phyloP scores from a whole-genome alignment of 1,139 yeast species.

The Saccharomycopsis hybrid region DNA sequence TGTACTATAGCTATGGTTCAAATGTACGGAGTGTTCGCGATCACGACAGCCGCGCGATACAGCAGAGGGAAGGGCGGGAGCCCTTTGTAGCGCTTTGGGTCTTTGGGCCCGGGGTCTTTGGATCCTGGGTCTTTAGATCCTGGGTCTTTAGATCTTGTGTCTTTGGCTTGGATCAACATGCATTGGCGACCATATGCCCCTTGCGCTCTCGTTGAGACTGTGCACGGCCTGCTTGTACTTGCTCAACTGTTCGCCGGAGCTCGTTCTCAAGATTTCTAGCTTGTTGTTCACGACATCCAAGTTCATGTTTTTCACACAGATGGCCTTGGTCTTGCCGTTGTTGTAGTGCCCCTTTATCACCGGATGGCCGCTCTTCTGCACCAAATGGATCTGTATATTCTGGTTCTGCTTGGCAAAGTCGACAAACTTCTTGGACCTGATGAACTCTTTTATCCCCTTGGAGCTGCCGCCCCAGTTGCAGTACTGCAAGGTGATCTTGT shows the following conservation, averaged over 20 bases:
- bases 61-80: no score
- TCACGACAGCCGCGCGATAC: no score
- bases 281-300: constrained; percentile 47
- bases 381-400: constrained; percentile 63
- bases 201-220: constrained; percentile 73
- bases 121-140: no score
- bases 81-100: no score
- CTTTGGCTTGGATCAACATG: constrained; percentile 67
- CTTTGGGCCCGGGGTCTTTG: no score
- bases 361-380: constrained; percentile 79
- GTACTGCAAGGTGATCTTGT: constrained; percentile 63
- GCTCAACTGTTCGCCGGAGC: constrained; percentile 52
- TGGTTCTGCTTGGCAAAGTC: constrained; percentile 54
- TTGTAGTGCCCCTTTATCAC: constrained; percentile 59
- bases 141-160: constrained; percentile 58
- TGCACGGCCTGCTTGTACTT: constrained; percentile 71
- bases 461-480: constrained; percentile 98
- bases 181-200: constrained; percentile 98
- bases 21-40: no score
- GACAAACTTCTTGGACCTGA: constrained; percentile 49
- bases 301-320: constrained; percentile 58
- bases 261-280: constrained; percentile 47
- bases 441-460: constrained; percentile 61
- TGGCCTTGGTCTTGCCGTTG: constrained; percentile 40
- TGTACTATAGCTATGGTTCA: no score